Evolutionary conservation across 192 early-diverging fungal species (phyloP), one percentile per base, ranked within the genome.

Genomic region (Backusella sp.): DNA sequence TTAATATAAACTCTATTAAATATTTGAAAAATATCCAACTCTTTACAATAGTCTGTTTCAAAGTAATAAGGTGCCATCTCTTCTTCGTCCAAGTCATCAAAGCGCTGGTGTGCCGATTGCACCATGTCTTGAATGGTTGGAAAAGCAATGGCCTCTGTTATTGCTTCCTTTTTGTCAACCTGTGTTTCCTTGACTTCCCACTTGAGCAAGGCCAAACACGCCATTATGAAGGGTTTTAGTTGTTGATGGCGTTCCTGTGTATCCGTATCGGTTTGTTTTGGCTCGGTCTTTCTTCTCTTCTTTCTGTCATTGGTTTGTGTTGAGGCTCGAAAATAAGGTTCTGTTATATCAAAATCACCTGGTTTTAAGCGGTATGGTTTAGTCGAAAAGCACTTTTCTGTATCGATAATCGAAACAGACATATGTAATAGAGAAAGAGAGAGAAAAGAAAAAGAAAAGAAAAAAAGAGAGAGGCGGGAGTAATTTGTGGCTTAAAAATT

Each of bases 321-420:
- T 39, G 62, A 66, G 21, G 62, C 8, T 39, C 56, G 30, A 71
- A 79, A 79, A 36, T 81, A 77, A 62, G 68, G 77, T 66, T 70
- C 73, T 21, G n/a, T 19, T 8, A 75, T 32, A 32, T 72, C 77
- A 71, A 74, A 81, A 37, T 80, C 73, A 4, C 78, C 78, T 36
- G 44, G 28, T 44, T 42, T 72, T 42, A 80, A 49, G 15, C 17
- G 19, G 41, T 73, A 62, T 26, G 23, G 56, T 17, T 21, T 15
- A 39, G 3, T 36, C 39, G 52, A 73, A 34, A 73, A 56, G 21
- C 36, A 39, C 14, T 42, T 28, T 49, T 70, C 69, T 70, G 69
- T 26, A 46, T 70, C 69, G 19, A 70, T 46, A 70, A 70, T 70
- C 36, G 53, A 59, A 59, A 59, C 21, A 59, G 53, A 59, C 53